Base-by-base conservation (phyloP, 306 rosid genomes). In the Arachis hypogaea region DNA sequence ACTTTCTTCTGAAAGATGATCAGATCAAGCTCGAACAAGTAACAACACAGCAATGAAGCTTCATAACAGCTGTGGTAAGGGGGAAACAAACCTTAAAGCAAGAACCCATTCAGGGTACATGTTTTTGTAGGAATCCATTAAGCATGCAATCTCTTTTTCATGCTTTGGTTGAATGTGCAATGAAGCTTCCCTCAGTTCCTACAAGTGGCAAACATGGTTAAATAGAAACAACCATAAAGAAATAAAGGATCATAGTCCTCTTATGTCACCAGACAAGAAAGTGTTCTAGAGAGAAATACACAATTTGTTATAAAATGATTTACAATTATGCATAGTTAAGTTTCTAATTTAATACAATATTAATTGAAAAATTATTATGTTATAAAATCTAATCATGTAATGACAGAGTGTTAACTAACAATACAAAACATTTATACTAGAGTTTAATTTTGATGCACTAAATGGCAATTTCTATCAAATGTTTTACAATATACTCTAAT, bases 181-280 rank as follows among this genome's bases (percentile, higher is more conserved):
- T 7, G 77, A 82, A 7, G 93, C 97, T 42, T 78, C 87, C 72
- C 91, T 87, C 74, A 94, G 58, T 75, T 94, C 96, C 98, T 89
- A 79, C 59, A 28, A 41, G 65, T 73, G 30, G 16, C 8, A 71
- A 69, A 65, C 46, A 30, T 7, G 18, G 10, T 28, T 42, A 16
- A 51, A n/a, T 7, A 49, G 42, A 36, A 63, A 10, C 54, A 41
- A 7, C 1, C 22, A 61, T 43, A 2, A 4, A 38, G 7, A 75
- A 55, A 30, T 7, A 12, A 57, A 9, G 22, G 7, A 52, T 6
- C 58, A 52, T 1, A 2, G 6, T 52, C 28, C 58, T 52, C 58
- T 14, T 6, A 52, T 52, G 58, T 5, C 16, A 52, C 28, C 12
- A 52, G 18, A 11, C 7, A n/a, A 51, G 6, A 51, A 0, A 11